phyloP scores from a whole-genome alignment of 345 rosid species.

The Eucalyptus sideroxylon region DNA sequence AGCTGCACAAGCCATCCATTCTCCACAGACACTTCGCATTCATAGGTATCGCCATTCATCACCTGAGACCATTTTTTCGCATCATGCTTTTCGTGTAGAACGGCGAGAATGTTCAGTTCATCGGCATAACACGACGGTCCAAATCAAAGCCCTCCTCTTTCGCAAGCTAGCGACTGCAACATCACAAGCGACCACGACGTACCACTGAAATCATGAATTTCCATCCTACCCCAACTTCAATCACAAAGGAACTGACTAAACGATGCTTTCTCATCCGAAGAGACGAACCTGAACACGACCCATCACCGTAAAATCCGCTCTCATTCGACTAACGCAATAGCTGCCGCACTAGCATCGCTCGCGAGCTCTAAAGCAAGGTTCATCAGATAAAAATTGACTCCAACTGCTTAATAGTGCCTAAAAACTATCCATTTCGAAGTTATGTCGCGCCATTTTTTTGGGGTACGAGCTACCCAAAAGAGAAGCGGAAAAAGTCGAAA shows the following conservation, averaged over 20 bases:
- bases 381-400: background rate
- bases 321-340: background rate
- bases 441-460: too few species aligned
- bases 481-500: too few species aligned
- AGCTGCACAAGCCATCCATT: too few species aligned
- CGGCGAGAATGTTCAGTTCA: background rate
- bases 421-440: background rate
- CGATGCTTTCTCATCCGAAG: background rate
- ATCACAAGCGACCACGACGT: background rate
- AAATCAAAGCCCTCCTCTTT: background rate
- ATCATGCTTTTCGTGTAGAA: background rate
- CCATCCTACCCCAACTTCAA: background rate
- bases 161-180: background rate
- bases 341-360: background rate
- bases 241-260: background rate
- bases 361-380: background rate
- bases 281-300: background rate
- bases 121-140: background rate
- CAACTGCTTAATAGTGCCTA: background rate
- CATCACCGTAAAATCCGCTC: background rate
- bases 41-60: too few species aligned
- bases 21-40: too few species aligned
- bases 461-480: too few species aligned
- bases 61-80: too few species aligned
- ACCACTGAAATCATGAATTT: background rate